phyloP scores from a whole-genome alignment of 1,139 yeast species.

The Lodderomyces oxycetoniae region DNA sequence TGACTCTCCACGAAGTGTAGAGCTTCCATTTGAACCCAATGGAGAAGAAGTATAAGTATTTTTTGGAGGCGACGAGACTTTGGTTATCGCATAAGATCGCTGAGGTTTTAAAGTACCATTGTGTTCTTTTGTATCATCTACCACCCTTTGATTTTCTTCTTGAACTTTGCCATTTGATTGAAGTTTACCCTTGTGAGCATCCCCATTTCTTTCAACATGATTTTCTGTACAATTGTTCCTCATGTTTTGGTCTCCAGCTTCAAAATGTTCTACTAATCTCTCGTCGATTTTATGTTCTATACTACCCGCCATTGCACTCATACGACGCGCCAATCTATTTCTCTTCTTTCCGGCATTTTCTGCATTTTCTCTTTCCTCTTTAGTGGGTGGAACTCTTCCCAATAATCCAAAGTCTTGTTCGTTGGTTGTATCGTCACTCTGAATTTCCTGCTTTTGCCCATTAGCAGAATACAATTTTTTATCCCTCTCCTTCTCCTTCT shows the following conservation, averaged over 20 bases:
- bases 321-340: constrained; percentile 9
- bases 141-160: neutral
- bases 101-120: neutral
- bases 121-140: neutral
- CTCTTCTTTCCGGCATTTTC: constrained; percentile 10
- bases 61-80: too few species aligned
- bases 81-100: too few species aligned
- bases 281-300: constrained; percentile 5
- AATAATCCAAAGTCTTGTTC: constrained; percentile 33
- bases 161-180: neutral
- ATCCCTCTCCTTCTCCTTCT: too few species aligned
- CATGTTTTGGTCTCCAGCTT: too few species aligned
- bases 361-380: constrained; percentile 7
- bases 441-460: neutral
- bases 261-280: constrained; percentile 6
- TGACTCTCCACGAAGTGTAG: neutral
- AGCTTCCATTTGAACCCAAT: neutral
- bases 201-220: constrained; percentile 1
- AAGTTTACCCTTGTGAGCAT: neutral
- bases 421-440: neutral
- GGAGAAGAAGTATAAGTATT: neutral
- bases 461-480: too few species aligned
- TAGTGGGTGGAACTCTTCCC: constrained; percentile 35
- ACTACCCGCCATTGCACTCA: constrained; percentile 7
- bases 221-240: neutral